phyloP scores from a whole-genome alignment of 2,329 filamentous ascomycete species.

The Trichoderma sp. region DNA sequence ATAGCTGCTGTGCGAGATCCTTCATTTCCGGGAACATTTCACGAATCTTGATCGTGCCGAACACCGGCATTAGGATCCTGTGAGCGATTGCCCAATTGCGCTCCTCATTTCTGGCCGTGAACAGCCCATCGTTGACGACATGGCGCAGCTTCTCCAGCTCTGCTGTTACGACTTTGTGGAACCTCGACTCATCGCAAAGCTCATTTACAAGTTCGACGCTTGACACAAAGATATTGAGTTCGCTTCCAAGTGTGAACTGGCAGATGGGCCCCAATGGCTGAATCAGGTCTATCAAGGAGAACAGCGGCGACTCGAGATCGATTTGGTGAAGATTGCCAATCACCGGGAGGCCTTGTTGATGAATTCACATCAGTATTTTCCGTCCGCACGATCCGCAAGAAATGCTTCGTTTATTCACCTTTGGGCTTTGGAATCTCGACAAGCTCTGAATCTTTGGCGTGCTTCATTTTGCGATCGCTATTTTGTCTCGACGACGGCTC shows the following conservation, averaged over 20 bases:
- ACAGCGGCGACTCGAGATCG: slow-evolving; percentile 3
- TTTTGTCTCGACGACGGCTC: not conserved
- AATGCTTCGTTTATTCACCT: not conserved
- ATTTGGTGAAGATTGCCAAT: slow-evolving; percentile 9
- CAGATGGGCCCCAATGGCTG: slow-evolving; percentile 9
- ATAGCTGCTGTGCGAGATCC: slow-evolving; percentile 14
- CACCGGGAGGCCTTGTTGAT: slow-evolving; percentile 1
- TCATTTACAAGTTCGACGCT: slow-evolving; percentile 11
- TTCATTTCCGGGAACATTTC: slow-evolving; percentile 11
- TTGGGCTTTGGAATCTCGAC: slow-evolving; percentile 16
- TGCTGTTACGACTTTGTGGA: slow-evolving; percentile 1
- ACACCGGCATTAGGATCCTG: slow-evolving; percentile 14
- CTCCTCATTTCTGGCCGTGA: slow-evolving; percentile 15
- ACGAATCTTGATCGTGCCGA: slow-evolving; percentile 15
- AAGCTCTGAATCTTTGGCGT: not conserved
- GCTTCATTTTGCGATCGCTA: not conserved
- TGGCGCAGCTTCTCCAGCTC: slow-evolving; percentile 12
- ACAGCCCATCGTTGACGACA: slow-evolving; percentile 14
- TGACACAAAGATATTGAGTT: slow-evolving; percentile 3
- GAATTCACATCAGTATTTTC: not conserved
- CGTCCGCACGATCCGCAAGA: not conserved
- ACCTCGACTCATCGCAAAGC: slow-evolving; percentile 15
- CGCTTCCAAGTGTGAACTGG: slow-evolving; percentile 9
- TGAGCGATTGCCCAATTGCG: slow-evolving; percentile 17
- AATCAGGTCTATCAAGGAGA: slow-evolving; percentile 7